Percentiles rank a stretch among this genome's conserved stretches.
These are phyloP conservation scores for Phytophthora fragariaefolia DNA, from an alignment of 352 stramenopile species.

Conservation along the genomic window DNA sequence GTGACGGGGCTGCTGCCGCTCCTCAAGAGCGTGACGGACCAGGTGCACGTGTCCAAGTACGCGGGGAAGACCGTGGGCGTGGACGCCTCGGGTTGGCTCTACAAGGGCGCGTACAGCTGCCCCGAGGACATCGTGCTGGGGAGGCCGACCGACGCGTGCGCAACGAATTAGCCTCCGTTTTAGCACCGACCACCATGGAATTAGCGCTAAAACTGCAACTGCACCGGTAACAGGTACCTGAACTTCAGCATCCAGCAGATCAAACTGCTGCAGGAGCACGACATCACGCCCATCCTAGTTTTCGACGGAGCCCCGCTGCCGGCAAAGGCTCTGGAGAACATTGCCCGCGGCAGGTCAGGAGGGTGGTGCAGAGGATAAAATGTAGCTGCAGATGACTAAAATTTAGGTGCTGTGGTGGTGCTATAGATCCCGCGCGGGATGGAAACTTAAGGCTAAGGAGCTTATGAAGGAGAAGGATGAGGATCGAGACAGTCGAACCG, in stretches of 20 bases:
- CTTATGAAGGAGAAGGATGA: slow-evolving; percentile 30
- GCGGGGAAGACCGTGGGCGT: slow-evolving; percentile 74
- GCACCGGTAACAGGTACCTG: slow-evolving; percentile 59
- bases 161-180: slow-evolving; percentile 41
- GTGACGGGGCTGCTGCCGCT: slow-evolving; percentile 64
- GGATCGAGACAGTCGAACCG: slow-evolving; percentile 28
- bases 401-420: neutral
- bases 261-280: slow-evolving; percentile 83
- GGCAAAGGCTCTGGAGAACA: slow-evolving; percentile 81
- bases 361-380: slow-evolving; percentile 2
- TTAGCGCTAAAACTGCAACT: slow-evolving; percentile 38
- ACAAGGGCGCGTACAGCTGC: slow-evolving; percentile 92
- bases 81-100: slow-evolving; percentile 84
- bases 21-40: slow-evolving; percentile 77
- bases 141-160: slow-evolving; percentile 58
- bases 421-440: slow-evolving; percentile 44
- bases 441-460: slow-evolving; percentile 49
- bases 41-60: slow-evolving; percentile 84
- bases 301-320: slow-evolving; percentile 94
- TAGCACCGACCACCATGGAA: slow-evolving; percentile 10
- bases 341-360: slow-evolving; percentile 49
- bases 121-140: slow-evolving; percentile 79
- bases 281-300: slow-evolving; percentile 91
- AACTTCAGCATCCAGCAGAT: slow-evolving; percentile 91
- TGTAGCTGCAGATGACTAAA: slow-evolving; percentile 5